Conservation (phyloP, 1,284 basidiomycete genomes). For the Ceraceosorus guamensis region DNA sequence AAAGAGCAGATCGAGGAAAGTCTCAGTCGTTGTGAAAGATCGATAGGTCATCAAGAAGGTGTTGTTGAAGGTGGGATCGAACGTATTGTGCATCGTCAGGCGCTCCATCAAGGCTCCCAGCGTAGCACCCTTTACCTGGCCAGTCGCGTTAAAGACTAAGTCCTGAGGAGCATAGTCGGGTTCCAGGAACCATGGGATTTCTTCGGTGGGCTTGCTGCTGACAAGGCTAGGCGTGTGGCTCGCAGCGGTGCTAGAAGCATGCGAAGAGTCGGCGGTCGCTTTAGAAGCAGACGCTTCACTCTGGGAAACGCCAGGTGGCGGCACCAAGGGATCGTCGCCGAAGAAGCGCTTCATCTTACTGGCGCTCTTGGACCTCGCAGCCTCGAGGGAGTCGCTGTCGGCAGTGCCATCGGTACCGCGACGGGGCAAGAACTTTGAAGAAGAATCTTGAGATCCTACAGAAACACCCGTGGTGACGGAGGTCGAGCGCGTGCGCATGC, state of each 20-base stretch:
- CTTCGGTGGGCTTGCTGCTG: constrained; percentile 11
- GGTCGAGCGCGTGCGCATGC: constrained; percentile 22
- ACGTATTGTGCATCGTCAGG: constrained; percentile 67
- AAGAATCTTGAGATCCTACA: constrained; percentile 10
- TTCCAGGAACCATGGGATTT: constrained; percentile 69
- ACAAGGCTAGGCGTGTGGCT: too few relatives aligned
- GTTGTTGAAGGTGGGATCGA: constrained; percentile 72
- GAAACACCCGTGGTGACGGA: constrained; percentile 30
- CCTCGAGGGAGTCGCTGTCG: constrained; percentile 23
- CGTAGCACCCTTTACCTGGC: constrained; percentile 72
- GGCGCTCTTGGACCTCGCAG: constrained; percentile 6
- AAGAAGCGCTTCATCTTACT: constrained; percentile 58
- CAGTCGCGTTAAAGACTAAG: constrained; percentile 68
- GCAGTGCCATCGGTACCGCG: constrained; percentile 18
- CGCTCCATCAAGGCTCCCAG: constrained; percentile 76
- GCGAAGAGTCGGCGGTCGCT: constrained; percentile 3
- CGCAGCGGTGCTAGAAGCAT: background rate
- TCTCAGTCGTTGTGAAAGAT: constrained; percentile 79
- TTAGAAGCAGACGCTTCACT: background rate
- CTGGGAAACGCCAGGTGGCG: background rate
- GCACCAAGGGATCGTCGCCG: constrained; percentile 64
- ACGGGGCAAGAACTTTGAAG: constrained; percentile 14
- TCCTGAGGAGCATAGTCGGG: constrained; percentile 71
- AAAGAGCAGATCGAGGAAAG: constrained; percentile 77
- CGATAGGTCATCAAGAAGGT: constrained; percentile 96